Evolutionary conservation across 176 grass and related monocot species (phyloP), one percentile per base, ranked within the genome.

Genomic region (Cenchrus purpureus): DNA sequence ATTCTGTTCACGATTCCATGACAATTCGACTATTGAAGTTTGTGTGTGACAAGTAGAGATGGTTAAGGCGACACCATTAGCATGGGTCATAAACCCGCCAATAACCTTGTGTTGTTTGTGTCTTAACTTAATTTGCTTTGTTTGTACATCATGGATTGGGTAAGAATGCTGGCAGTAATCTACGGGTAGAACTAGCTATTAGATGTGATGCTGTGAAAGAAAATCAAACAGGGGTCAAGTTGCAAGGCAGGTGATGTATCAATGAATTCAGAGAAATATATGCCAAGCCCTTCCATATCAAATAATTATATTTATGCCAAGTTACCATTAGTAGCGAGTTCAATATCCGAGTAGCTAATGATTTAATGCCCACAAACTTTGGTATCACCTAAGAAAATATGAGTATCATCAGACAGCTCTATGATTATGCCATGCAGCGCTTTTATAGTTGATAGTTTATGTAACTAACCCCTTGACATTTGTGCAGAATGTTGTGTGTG

Each of bases 401-500:
- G 62, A 78, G 13, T 68, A n/a, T 37, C 11, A 68, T 28, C 11
- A 28, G 20, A 45, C 5, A 58, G 15, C 29, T 65, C 62, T n/a
- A 60, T 25, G 11, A 4, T 79, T 49, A 16, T 49, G 17, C 68
- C 11, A 40, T 42, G 50, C 0, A 3, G 32, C 14, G 22, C 16
- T 80, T 52, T 19, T 77, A 60, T 58, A n/a, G 31, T 44, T 14
- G 53, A 43, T 42, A 22, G 3, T n/a, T 65, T 17, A 16, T 59
- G 43, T 31, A 32, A 56, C 50, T 11, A 56, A 25, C 19, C 3
- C 20, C 51, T 59, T 68, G 20, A 16, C 53, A 45, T 80, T 85
- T 59, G n/a, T 81, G 77, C 87, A 89, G 87, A 51, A 11, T 49
- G 59, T 15, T 68, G 70, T 89, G 29, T 85, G 87, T 51, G 87